These are phyloP conservation scores for Metschnikowia kunwiensis DNA, from an alignment of 805 yeast genomes.

Conservation along the genomic window DNA sequence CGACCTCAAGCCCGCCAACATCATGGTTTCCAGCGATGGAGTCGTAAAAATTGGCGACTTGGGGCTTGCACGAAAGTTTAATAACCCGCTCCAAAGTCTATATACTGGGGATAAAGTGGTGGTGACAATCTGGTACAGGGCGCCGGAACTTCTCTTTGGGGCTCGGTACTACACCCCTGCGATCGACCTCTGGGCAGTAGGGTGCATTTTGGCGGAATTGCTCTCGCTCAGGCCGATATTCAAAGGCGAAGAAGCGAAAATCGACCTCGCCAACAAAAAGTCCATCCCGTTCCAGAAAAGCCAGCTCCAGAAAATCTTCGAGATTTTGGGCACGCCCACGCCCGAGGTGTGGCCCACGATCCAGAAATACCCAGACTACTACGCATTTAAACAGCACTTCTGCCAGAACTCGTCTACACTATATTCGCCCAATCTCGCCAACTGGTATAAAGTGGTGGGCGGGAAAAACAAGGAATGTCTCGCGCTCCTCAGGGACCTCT, in stretches of 20 bases:
- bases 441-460: constrained; percentile 86
- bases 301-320: constrained; percentile 86
- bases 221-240: constrained; percentile 87
- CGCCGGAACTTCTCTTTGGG: constrained; percentile 88
- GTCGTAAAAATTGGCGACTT: constrained; percentile 94
- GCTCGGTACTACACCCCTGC: constrained; percentile 92
- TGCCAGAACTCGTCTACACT: constrained; percentile 41
- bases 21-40: constrained; percentile 89
- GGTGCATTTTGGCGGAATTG: constrained; percentile 90
- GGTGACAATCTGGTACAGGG: constrained; percentile 95
- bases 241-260: constrained; percentile 96
- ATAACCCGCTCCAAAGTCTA: constrained; percentile 79
- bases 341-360: constrained; percentile 76
- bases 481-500: constrained; percentile 56
- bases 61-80: constrained; percentile 86
- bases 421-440: constrained; percentile 66
- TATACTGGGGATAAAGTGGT: constrained; percentile 94
- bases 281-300: constrained; percentile 91
- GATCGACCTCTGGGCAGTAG: constrained; percentile 93
- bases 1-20: constrained; percentile 95
- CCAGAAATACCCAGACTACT: constrained; percentile 78
- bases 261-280: constrained; percentile 77
- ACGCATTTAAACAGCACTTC: constrained; percentile 45
- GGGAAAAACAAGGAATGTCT: constrained; percentile 69
- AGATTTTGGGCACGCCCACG: constrained; percentile 89